phyloP scores from a whole-genome alignment of 495 filamentous ascomycete species.

The Aspergillus affinis region DNA sequence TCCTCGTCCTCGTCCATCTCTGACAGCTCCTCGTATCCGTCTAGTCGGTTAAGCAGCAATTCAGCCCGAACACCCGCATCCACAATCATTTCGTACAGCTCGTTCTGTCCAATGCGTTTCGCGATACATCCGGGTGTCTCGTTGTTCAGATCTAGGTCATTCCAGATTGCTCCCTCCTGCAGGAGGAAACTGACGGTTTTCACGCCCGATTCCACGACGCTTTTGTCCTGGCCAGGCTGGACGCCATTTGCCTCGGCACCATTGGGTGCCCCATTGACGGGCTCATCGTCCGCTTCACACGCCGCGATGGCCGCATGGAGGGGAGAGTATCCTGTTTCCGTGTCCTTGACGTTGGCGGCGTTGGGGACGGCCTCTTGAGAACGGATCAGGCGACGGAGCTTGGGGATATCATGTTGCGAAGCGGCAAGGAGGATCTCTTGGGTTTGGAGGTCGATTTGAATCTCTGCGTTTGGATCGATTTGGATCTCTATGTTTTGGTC shows the following conservation, averaged over 20 bases:
- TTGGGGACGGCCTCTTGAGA: conserved; percentile 46
- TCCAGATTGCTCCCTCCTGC: conserved; percentile 92
- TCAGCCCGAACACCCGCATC: conserved; percentile 92
- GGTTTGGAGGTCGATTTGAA: conserved; percentile 44
- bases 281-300: conserved; percentile 58
- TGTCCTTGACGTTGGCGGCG: conserved; percentile 75
- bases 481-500: conserved; percentile 33
- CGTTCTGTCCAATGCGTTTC: conserved; percentile 62
- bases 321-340: conserved; percentile 80
- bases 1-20: conserved; percentile 59
- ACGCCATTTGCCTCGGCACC: conserved; percentile 20
- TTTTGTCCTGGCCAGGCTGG: conserved; percentile 29
- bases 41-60: conserved; percentile 72
- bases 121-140: conserved; percentile 95
- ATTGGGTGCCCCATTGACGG: conserved; percentile 26
- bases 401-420: conserved; percentile 74
- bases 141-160: conserved; percentile 79
- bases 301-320: conserved; percentile 88
- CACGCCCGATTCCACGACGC: conserved; percentile 53
- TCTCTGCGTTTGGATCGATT: conserved; percentile 34
- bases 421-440: conserved; percentile 73
- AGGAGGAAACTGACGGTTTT: conserved; percentile 75
- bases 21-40: conserved; percentile 72
- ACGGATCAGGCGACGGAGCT: conserved; percentile 73
- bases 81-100: conserved; percentile 81